Conservation (phyloP, 345 rosid genomes). For the Ceriops tagal region DNA sequence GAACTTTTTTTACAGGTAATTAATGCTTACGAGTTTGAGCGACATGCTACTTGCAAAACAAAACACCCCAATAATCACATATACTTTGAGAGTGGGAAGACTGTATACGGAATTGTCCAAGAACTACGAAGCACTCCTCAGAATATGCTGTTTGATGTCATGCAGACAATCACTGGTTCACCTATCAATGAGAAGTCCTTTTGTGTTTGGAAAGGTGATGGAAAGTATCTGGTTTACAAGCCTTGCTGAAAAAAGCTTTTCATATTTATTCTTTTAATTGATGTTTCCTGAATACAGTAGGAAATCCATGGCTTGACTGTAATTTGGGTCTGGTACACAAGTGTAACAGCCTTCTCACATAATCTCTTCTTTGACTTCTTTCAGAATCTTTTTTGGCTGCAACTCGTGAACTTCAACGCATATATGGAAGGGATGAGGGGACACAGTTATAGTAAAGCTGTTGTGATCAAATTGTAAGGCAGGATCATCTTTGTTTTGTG, state of each 20-base stretch:
- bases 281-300: too few species aligned
- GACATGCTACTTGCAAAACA: slow-evolving; percentile 30
- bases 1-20: slow-evolving; percentile 29
- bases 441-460: slow-evolving; percentile 28
- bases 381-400: slow-evolving; percentile 55
- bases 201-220: slow-evolving; percentile 56
- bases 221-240: not conserved
- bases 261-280: not conserved
- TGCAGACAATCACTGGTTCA: slow-evolving; percentile 53
- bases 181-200: slow-evolving; percentile 54
- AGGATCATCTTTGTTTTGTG: slow-evolving; percentile 35
- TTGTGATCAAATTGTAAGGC: slow-evolving; percentile 31
- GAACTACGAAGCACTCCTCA: slow-evolving; percentile 59
- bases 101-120: slow-evolving; percentile 55
- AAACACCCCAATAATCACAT: slow-evolving; percentile 57
- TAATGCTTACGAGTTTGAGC: slow-evolving; percentile 59
- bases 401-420: slow-evolving; percentile 58
- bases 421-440: slow-evolving; percentile 48
- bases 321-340: not conserved
- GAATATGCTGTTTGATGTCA: slow-evolving; percentile 49
- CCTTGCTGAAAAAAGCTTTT: slow-evolving; percentile 8
- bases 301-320: too few species aligned
- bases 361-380: slow-evolving; percentile 5
- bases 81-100: slow-evolving; percentile 59
- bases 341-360: not conserved